A percentile compares a stretch with the other conserved stretches of the same genome.
Evolutionary conservation across 257 asterid species (phyloP).

Genomic region (Dorcoceras hygrometricum): DNA sequence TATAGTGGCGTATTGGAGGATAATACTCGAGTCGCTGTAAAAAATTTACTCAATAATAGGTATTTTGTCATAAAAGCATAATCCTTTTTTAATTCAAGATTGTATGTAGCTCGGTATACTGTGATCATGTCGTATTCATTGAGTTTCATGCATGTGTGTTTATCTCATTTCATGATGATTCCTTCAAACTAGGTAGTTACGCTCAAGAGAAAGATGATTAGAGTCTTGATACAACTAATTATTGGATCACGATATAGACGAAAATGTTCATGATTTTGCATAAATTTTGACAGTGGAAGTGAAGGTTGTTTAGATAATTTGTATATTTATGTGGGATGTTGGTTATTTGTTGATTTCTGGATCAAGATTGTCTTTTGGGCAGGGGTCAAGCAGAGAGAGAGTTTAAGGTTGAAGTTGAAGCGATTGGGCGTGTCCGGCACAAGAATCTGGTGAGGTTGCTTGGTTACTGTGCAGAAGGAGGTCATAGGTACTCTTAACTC

Average conservation of each 20-base stretch:
- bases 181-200: neutral
- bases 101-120: neutral
- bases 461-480: conserved; percentile 94
- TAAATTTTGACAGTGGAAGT: neutral
- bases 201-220: neutral
- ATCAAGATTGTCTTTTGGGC: conserved; percentile 15
- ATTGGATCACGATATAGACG: neutral
- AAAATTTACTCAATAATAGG: conserved; percentile 93
- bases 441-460: conserved; percentile 89
- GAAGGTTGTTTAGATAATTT: neutral
- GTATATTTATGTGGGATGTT: neutral
- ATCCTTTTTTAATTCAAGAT: neutral
- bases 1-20: conserved; percentile 67
- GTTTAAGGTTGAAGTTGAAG: conserved; percentile 94
- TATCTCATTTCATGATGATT: neutral
- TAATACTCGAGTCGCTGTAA: conserved; percentile 62
- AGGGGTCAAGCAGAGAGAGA: conserved; percentile 98
- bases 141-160: neutral
- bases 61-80: neutral
- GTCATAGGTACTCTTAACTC: conserved; percentile 60
- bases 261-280: neutral
- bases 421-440: conserved; percentile 85
- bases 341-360: neutral
- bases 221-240: neutral
- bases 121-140: conserved; percentile 6